Conservation (phyloP, 768 basidiomycete species). For the Pholiota molesta region DNA sequence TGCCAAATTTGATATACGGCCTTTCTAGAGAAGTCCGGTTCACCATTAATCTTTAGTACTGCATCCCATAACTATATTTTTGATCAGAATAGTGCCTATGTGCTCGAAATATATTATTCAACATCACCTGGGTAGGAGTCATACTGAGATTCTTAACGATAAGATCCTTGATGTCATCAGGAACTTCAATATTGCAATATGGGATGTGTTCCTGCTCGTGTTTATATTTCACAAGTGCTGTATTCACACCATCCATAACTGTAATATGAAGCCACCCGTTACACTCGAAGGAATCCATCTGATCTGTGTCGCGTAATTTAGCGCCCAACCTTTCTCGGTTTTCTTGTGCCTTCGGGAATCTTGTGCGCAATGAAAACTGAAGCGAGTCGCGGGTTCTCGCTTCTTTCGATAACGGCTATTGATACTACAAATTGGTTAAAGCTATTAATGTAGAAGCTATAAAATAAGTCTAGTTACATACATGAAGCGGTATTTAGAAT, state of each 20-base stretch:
- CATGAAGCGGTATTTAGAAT: slow-evolving; percentile 1
- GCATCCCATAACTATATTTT: too few species aligned
- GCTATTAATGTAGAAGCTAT: too few species aligned
- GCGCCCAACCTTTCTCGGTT: neutral
- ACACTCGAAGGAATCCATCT: slow-evolving; percentile 22
- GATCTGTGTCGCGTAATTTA: too few species aligned
- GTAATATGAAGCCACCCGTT: slow-evolving; percentile 29
- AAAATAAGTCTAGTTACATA: neutral
- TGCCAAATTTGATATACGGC: slow-evolving; percentile 27
- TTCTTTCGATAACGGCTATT: neutral
- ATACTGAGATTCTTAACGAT: slow-evolving; percentile 1
- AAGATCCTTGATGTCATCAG: slow-evolving; percentile 8
- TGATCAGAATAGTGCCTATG: neutral
- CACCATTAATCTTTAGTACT: too few species aligned
- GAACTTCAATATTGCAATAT: slow-evolving; percentile 26
- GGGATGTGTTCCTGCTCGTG: slow-evolving; percentile 26
- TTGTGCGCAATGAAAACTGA: slow-evolving; percentile 2
- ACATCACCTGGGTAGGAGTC: too few species aligned
- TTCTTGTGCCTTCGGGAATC: neutral
- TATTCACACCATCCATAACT: slow-evolving; percentile 5
- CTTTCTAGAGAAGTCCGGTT: neutral
- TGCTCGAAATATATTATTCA: neutral
- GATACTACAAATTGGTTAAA: neutral
- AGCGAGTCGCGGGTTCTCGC: neutral
- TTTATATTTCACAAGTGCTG: slow-evolving; percentile 15